These are phyloP conservation scores for Ceratocystis albifundus DNA, from an alignment of 2,329 filamentous ascomycete genomes.

Conservation along the genomic window DNA sequence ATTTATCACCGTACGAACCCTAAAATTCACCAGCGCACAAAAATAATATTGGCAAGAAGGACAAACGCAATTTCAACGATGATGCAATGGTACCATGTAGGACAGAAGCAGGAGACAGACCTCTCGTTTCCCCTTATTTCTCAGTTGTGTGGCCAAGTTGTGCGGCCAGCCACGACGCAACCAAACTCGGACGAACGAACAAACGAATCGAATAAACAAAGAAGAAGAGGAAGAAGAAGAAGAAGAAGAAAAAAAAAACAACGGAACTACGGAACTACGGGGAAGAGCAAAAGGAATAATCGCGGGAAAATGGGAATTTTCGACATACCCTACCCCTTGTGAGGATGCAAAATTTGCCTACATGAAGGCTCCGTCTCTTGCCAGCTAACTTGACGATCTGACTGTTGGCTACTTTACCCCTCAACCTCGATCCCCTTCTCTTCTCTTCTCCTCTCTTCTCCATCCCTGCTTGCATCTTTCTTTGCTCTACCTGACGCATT, in stretches of 20 bases:
- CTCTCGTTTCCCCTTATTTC: not conserved
- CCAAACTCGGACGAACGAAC: not conserved
- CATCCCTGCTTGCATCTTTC: not conserved
- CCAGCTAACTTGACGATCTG: too few species aligned
- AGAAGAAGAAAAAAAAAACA: not conserved
- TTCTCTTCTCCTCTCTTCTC: too few species aligned
- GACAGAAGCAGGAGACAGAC: not conserved
- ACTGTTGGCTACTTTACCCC: not conserved
- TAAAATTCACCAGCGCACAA: too few species aligned
- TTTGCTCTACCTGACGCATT: not conserved
- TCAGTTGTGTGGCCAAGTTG: not conserved
- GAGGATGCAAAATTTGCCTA: too few species aligned
- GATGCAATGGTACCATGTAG: too few species aligned
- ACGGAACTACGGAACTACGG: not conserved
- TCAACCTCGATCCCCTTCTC: too few species aligned
- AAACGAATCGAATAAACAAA: not conserved
- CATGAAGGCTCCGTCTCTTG: too few species aligned
- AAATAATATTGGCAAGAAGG: too few species aligned
- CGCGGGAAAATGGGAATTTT: not conserved
- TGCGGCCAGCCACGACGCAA: not conserved
- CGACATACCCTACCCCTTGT: too few species aligned
- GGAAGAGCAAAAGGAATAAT: not conserved
- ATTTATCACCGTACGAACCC: too few species aligned
- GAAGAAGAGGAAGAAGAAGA: not conserved
- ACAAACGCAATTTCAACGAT: too few species aligned